Conservation (phyloP, 257 asterid genomes). For the Solanum medicagineum region DNA sequence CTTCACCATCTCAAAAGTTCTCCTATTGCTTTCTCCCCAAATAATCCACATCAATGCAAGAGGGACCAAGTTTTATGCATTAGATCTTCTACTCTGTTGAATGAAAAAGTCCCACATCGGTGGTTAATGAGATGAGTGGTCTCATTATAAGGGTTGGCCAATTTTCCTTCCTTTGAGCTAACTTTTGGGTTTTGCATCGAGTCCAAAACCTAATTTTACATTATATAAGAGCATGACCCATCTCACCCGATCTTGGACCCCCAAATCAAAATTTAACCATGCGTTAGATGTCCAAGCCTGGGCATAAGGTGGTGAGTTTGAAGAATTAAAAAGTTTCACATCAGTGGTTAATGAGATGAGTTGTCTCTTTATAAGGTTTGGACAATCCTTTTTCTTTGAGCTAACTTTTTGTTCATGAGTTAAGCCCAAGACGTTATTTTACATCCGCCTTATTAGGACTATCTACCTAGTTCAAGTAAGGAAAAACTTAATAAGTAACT, state of each 20-base stretch:
- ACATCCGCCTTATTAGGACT: neutral
- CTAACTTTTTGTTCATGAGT: neutral
- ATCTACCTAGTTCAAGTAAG: neutral
- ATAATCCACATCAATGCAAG: no score
- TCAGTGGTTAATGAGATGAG: neutral
- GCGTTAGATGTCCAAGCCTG: neutral
- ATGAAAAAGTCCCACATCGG: neutral
- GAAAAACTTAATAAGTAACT: neutral
- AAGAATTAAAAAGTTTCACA: neutral
- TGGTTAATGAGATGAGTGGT: neutral
- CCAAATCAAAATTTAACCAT: neutral
- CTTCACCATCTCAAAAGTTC: no score
- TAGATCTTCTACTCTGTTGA: no score
- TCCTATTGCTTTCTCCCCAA: no score
- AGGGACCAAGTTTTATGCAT: no score
- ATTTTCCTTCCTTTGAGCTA: neutral
- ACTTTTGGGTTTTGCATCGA: neutral
- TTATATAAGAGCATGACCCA: neutral
- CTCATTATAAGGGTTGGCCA: neutral
- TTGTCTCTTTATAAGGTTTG: neutral
- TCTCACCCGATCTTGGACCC: neutral
- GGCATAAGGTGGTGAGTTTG: neutral
- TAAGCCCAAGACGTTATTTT: neutral
- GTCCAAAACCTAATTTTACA: neutral
- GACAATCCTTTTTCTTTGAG: neutral